These are phyloP conservation scores for Penicillium sp. DNA, from an alignment of 2,329 filamentous ascomycete species.

Conservation along the genomic window DNA sequence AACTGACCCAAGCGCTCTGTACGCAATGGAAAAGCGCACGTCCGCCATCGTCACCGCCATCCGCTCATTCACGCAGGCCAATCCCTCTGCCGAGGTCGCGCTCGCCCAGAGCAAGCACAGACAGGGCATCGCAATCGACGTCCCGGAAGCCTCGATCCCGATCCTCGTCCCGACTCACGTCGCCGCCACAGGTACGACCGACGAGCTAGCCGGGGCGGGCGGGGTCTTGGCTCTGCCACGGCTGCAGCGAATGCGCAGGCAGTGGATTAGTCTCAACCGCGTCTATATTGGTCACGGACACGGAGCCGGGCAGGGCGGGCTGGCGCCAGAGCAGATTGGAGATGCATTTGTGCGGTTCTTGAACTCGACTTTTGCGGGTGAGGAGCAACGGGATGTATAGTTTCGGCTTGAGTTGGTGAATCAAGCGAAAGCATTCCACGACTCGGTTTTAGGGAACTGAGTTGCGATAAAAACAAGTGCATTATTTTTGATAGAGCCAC, in stretches of 20 bases:
- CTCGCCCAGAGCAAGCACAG: conserved; percentile 29
- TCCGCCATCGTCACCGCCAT: conserved; percentile 43
- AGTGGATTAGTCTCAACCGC: conserved; percentile 49
- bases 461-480: no score
- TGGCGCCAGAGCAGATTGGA: conserved; percentile 37
- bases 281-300: conserved; percentile 39
- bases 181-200: conserved; percentile 38
- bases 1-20: conserved; percentile 43
- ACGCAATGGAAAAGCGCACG: conserved; percentile 45
- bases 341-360: conserved; percentile 49
- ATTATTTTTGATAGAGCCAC: no score
- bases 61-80: conserved; percentile 39
- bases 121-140: conserved; percentile 36
- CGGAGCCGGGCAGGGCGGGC: conserved; percentile 32
- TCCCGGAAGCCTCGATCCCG: conserved; percentile 30
- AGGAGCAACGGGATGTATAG: no score
- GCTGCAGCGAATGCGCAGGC: conserved; percentile 44
- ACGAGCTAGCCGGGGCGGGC: conserved; percentile 43
- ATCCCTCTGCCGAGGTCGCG: conserved; percentile 39
- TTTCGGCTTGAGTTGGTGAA: no score
- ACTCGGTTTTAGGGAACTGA: no score
- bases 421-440: no score
- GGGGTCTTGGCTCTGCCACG: conserved; percentile 42
- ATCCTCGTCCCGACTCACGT: conserved; percentile 42
- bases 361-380: conserved; percentile 43